A percentile compares a stretch with the other conserved stretches of the same genome.
Evolutionary conservation across 257 asterid species (phyloP).

Genomic region (Capsicum rhomboideum): DNA sequence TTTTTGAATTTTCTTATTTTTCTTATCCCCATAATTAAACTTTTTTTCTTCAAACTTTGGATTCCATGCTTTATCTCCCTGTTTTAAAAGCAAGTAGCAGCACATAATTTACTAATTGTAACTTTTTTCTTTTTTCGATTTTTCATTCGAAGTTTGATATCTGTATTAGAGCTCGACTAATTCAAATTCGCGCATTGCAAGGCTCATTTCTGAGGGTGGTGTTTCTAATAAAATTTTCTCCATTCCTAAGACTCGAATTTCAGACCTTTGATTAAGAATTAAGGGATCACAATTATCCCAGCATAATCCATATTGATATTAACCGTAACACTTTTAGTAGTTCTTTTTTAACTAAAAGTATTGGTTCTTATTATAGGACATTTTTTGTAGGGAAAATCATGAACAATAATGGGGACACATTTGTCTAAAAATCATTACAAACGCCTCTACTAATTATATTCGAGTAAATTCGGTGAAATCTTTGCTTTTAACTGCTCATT

Average conservation of each 20-base stretch:
- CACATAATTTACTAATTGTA: background rate
- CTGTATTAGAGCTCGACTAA: background rate
- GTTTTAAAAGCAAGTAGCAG: background rate
- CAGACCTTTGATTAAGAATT: background rate
- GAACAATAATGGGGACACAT: slow-evolving; percentile 33
- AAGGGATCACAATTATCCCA: fast-evolving
- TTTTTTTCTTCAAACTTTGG: background rate
- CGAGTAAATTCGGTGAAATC: background rate
- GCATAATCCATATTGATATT: background rate
- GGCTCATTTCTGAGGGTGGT: fast-evolving
- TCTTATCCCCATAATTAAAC: background rate
- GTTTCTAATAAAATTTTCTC: no score
- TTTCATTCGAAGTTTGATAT: no score
- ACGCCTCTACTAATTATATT: background rate
- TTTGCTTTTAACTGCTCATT: background rate
- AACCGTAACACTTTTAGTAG: background rate
- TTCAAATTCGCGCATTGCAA: background rate
- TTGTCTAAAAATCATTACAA: slow-evolving; percentile 24
- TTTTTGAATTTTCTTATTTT: background rate
- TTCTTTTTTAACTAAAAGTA: background rate
- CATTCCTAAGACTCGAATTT: fast-evolving
- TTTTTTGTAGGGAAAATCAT: slow-evolving; percentile 31
- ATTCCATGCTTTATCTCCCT: background rate
- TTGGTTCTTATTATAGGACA: background rate
- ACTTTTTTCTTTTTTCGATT: background rate